These are phyloP conservation scores for Erysiphe pulchra DNA, from an alignment of 2,329 filamentous ascomycete genomes.

Conservation along the genomic window DNA sequence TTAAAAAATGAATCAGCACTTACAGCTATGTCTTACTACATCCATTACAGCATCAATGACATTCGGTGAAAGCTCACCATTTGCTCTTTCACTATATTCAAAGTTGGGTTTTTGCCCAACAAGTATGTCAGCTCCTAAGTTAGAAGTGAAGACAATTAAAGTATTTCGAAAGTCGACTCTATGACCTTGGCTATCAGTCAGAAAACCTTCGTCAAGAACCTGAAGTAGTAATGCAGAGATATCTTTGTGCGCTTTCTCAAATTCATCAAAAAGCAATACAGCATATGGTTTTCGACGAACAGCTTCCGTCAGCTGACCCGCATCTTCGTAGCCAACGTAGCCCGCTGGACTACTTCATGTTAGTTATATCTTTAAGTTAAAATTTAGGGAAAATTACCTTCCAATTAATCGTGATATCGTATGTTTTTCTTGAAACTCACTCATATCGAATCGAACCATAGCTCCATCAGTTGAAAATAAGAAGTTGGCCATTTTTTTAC, in stretches of 20 bases:
- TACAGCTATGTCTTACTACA: slow-evolving; percentile 37
- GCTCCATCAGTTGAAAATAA: slow-evolving; percentile 80
- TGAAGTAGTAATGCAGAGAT: slow-evolving; percentile 81
- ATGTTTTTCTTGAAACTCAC: slow-evolving; percentile 91
- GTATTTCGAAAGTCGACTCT: slow-evolving; percentile 95
- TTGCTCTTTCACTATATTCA: slow-evolving; percentile 32
- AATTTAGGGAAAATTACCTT: slow-evolving; percentile 2
- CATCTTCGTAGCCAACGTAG: slow-evolving; percentile 91
- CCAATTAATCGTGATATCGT: slow-evolving; percentile 85
- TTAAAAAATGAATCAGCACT: slow-evolving; percentile 1
- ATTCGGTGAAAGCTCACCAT: slow-evolving; percentile 44
- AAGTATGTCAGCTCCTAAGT: slow-evolving; percentile 77
- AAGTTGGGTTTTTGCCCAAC: slow-evolving; percentile 45
- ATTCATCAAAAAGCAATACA: slow-evolving; percentile 86
- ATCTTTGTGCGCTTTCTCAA: slow-evolving; percentile 90
- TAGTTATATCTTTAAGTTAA: neutral
- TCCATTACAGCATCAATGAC: slow-evolving; percentile 70
- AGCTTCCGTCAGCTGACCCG: slow-evolving; percentile 84
- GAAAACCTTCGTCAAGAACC: slow-evolving; percentile 84
- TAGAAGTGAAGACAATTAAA: slow-evolving; percentile 87
- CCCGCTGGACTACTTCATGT: slow-evolving; percentile 42
- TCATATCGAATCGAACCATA: slow-evolving; percentile 91
- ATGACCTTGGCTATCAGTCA: slow-evolving; percentile 87
- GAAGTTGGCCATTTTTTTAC: slow-evolving; percentile 84
- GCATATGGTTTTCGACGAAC: slow-evolving; percentile 88